Percentiles rank a stretch among this genome's conserved stretches.
phyloP scores from a whole-genome alignment of 1,139 yeast species.

The Sugiyamaella castrensis region DNA sequence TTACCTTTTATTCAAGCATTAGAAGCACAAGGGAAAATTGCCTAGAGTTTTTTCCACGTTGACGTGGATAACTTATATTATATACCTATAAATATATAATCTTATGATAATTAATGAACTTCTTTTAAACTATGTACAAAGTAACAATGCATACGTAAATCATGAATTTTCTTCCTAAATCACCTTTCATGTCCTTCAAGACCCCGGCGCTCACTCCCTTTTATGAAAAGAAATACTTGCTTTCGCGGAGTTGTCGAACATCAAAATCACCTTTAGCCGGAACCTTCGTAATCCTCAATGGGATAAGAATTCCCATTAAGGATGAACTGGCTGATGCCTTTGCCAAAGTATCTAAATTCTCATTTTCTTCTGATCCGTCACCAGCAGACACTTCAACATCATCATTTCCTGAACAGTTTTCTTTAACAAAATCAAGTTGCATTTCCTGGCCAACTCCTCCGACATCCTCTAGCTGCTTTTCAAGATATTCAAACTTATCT shows the following conservation, averaged over 20 bases:
- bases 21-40: constrained; percentile 81
- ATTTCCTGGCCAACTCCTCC: not conserved
- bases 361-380: constrained; percentile 18
- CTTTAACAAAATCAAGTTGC: no score
- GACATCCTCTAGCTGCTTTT: constrained; percentile 6
- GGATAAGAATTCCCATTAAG: constrained; percentile 46
- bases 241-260: constrained; percentile 64
- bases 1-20: constrained; percentile 70
- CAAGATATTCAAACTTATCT: constrained; percentile 25
- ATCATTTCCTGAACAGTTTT: no score
- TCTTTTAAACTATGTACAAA: not conserved
- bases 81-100: not conserved
- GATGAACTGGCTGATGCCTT: constrained; percentile 8
- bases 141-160: not conserved
- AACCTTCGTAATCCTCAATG: constrained; percentile 66
- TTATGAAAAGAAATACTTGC: constrained; percentile 73
- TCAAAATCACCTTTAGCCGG: constrained; percentile 86
- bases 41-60: not conserved
- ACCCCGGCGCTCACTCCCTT: no score
- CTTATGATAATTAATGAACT: not conserved
- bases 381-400: not conserved
- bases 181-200: no score
- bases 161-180: no score
- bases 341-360: constrained; percentile 12
- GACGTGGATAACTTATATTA: no score